A percentile compares a stretch with the other conserved stretches of the same genome.
These are phyloP conservation scores for Globisporangium ultimum DNA, from an alignment of 352 stramenopile genomes.

Conservation along the genomic window DNA sequence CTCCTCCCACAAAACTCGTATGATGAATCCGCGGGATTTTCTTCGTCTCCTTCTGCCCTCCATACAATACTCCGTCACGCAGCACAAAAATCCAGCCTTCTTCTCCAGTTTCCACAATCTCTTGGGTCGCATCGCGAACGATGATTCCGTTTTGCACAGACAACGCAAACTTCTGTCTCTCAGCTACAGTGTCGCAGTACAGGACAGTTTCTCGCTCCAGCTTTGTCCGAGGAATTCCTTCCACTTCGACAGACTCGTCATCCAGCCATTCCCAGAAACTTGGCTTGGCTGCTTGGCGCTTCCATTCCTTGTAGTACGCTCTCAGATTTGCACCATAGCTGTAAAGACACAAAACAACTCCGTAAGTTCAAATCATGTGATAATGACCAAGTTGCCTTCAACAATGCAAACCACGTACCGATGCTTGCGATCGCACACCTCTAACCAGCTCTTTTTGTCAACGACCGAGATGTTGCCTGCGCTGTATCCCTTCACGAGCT, in stretches of 20 bases:
- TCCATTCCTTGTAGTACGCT: conserved; percentile 97
- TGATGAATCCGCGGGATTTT: conserved; percentile 95
- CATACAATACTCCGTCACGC: conserved; percentile 93
- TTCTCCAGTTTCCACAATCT: conserved; percentile 88
- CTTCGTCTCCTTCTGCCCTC: conserved; percentile 92
- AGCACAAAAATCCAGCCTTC: conserved; percentile 98
- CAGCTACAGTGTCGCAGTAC: conserved; percentile 90
- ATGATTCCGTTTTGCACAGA: conserved; percentile 63
- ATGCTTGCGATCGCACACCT: conserved; percentile 87
- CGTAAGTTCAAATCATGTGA: background rate
- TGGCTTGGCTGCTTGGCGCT: conserved; percentile 72
- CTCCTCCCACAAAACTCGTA: conserved; percentile 96
- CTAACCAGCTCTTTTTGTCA: conserved; percentile 89
- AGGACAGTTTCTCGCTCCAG: conserved; percentile 94
- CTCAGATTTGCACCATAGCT: conserved; percentile 96
- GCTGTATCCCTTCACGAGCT: conserved; percentile 87
- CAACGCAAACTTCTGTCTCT: conserved; percentile 90
- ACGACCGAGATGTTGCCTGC: conserved; percentile 88
- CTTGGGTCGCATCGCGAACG: conserved; percentile 51
- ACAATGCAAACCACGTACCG: conserved; percentile 36
- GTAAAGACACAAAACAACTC: conserved; percentile 15
- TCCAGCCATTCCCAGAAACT: conserved; percentile 90
- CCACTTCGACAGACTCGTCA: conserved; percentile 82
- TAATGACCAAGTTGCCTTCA: too few species aligned
- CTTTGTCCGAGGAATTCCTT: conserved; percentile 87